A percentile compares a stretch with the other conserved stretches of the same genome.
phyloP scores from a whole-genome alignment of 116 monocot genomes.

The Iris pallida region DNA sequence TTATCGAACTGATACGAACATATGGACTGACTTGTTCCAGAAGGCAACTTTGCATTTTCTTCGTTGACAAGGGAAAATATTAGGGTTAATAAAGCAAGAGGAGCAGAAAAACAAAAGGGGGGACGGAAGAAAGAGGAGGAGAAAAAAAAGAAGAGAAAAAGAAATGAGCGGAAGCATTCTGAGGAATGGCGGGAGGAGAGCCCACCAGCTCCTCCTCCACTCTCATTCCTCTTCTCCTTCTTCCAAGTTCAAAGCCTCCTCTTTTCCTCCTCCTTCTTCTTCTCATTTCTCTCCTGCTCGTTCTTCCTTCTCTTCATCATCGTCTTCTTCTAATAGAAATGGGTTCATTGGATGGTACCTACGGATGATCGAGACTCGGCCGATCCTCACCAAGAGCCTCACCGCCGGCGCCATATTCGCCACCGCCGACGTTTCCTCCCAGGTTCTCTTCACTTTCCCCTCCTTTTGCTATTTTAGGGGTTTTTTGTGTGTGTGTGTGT shows the following conservation, averaged over 20 bases:
- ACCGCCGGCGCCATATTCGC: slow-evolving; percentile 70
- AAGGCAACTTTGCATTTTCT: too few species aligned
- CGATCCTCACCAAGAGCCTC: slow-evolving; percentile 77
- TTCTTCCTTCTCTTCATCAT: slow-evolving; percentile 3
- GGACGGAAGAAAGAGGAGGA: too few species aligned
- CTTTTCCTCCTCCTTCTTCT: neutral
- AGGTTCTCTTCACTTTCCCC: slow-evolving; percentile 25
- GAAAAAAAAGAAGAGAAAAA: neutral
- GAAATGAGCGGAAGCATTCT: slow-evolving; percentile 16
- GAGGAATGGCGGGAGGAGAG: slow-evolving; percentile 10
- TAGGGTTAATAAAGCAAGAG: too few species aligned
- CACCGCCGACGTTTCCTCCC: slow-evolving; percentile 68
- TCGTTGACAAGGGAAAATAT: too few species aligned
- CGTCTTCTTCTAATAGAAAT: slow-evolving; percentile 13
- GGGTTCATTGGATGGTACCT: slow-evolving; percentile 81
- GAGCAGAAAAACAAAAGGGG: too few species aligned
- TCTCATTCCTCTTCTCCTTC: neutral
- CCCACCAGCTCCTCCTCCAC: slow-evolving; percentile 11
- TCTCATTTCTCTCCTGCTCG: neutral
- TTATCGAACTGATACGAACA: too few species aligned
- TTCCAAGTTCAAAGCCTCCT: neutral
- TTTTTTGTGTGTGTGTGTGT: too few species aligned
- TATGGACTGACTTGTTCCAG: too few species aligned
- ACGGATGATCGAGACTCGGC: slow-evolving; percentile 63
- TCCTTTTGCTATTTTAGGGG: neutral